Evolutionary conservation across 352 stramenopile species (phyloP).

Genomic region (Phytophthora ramorum): DNA sequence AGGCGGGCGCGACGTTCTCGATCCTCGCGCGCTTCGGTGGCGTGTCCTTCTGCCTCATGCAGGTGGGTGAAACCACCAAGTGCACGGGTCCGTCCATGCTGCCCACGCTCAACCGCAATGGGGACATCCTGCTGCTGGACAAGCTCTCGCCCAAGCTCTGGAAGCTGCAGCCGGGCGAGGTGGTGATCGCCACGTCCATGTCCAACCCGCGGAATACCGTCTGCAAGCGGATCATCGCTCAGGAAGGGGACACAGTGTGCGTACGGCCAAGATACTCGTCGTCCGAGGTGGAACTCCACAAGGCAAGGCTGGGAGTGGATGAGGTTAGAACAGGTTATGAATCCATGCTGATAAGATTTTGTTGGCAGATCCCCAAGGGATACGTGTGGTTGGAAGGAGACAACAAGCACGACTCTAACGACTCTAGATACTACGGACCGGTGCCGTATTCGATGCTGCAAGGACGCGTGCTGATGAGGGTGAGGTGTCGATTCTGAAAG

Average conservation of each 20-base stretch:
- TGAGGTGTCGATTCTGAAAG: slow-evolving; percentile 47
- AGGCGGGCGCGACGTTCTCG: slow-evolving; percentile 58
- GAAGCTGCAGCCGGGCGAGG: slow-evolving; percentile 73
- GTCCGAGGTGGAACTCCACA: slow-evolving; percentile 80
- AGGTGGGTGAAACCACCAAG: slow-evolving; percentile 84
- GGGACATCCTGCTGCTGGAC: slow-evolving; percentile 92
- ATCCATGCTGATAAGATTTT: not conserved
- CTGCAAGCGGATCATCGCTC: slow-evolving; percentile 90
- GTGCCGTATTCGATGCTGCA: slow-evolving; percentile 93
- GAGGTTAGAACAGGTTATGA: not conserved
- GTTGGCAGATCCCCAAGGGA: slow-evolving; percentile 78
- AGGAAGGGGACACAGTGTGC: slow-evolving; percentile 84
- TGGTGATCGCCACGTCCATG: slow-evolving; percentile 90
- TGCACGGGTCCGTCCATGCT: slow-evolving; percentile 92
- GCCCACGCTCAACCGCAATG: slow-evolving; percentile 88
- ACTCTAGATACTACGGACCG: slow-evolving; percentile 96
- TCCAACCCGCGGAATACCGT: slow-evolving; percentile 87
- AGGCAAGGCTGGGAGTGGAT: slow-evolving; percentile 30
- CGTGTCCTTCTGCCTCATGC: slow-evolving; percentile 72
- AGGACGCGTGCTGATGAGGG: slow-evolving; percentile 87
- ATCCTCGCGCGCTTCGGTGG: slow-evolving; percentile 83
- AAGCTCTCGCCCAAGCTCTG: slow-evolving; percentile 82
- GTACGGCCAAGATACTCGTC: slow-evolving; percentile 74
- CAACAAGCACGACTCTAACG: slow-evolving; percentile 96
- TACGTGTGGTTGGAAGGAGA: slow-evolving; percentile 98